Conservation (phyloP, 2,329 filamentous ascomycete species). For the Fusarium citri region DNA sequence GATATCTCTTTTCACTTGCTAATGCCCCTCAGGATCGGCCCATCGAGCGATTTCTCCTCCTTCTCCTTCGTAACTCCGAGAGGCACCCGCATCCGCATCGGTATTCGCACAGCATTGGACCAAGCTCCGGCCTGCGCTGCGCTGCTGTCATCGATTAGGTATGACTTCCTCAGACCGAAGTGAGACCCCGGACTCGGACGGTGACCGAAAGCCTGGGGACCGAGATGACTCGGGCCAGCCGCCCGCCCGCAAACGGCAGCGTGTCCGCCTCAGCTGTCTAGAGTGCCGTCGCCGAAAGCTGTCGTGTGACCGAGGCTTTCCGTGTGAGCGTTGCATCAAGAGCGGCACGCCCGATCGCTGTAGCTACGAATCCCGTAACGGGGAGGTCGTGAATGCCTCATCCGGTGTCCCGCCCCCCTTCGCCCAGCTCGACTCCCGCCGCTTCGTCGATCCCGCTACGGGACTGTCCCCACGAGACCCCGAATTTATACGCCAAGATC, state of each 20-base stretch:
- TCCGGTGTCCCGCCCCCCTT: conserved; percentile 59
- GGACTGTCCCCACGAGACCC: conserved; percentile 52
- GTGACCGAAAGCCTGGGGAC: conserved; percentile 44
- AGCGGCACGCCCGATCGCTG: conserved; percentile 70
- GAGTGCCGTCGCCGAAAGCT: conserved; percentile 71
- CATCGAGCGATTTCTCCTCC: conserved; percentile 29
- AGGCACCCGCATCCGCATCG: conserved; percentile 34
- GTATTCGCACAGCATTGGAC: conserved; percentile 32
- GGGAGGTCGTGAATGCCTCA: conserved; percentile 61
- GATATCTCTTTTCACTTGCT: conserved; percentile 46
- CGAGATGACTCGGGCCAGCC: conserved; percentile 50
- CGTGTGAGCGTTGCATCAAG: conserved; percentile 72
- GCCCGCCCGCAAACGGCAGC: conserved; percentile 67
- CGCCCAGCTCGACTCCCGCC: conserved; percentile 56
- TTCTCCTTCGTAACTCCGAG: conserved; percentile 54
- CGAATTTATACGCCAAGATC: conserved; percentile 58
- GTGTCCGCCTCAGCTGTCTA: conserved; percentile 69
- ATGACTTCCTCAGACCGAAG: conserved; percentile 52
- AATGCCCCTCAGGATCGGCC: conserved; percentile 42
- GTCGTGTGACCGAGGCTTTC: conserved; percentile 70
- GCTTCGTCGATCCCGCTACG: conserved; percentile 48
- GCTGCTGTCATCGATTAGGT: conserved; percentile 16
- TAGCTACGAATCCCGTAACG: conserved; percentile 68
- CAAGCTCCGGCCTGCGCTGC: conserved; percentile 24
- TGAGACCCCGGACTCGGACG: conserved; percentile 55